phyloP scores from a whole-genome alignment of 1,139 yeast species.

The Suzukiozyma palmioleophila region DNA sequence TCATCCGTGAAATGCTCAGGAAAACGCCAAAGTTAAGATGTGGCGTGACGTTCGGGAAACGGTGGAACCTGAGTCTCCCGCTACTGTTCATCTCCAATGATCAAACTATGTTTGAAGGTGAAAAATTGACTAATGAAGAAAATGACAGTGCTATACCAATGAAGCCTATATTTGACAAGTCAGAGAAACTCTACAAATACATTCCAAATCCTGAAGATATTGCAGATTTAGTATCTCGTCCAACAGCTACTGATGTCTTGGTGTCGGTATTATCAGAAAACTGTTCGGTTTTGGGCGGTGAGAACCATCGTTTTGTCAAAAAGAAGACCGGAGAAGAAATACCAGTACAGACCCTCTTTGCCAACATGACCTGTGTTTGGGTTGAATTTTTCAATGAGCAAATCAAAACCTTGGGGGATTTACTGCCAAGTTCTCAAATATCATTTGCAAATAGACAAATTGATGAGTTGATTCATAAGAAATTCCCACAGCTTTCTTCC shows the following conservation, averaged over 20 bases:
- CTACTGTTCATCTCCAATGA: slow-evolving; percentile 34
- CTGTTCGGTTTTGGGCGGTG: slow-evolving; percentile 27
- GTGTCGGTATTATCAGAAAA: slow-evolving; percentile 26
- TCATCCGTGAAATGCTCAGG: too few species aligned
- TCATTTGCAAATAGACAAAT: not conserved
- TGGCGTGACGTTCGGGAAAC: too few species aligned
- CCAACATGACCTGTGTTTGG: slow-evolving; percentile 30
- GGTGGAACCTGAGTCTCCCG: slow-evolving; percentile 8
- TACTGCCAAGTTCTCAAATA: slow-evolving; percentile 5
- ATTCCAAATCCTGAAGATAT: slow-evolving; percentile 33
- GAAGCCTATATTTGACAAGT: slow-evolving; percentile 16
- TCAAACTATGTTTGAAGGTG: slow-evolving; percentile 27
- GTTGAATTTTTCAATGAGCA: slow-evolving; percentile 22
- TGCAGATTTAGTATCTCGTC: slow-evolving; percentile 29
- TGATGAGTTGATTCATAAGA: slow-evolving; percentile 1
- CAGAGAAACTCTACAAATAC: slow-evolving; percentile 23
- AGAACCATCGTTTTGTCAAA: slow-evolving; percentile 18
- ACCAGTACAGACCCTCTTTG: slow-evolving; percentile 22
- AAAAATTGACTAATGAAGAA: slow-evolving; percentile 27
- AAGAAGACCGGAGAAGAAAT: slow-evolving; percentile 14
- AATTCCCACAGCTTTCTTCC: not conserved
- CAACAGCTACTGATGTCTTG: slow-evolving; percentile 26
- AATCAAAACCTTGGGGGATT: slow-evolving; percentile 14
- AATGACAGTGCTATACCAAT: slow-evolving; percentile 33
- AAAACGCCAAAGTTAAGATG: too few species aligned